A percentile compares a stretch with the other conserved stretches of the same genome.
Evolutionary conservation across 2,329 filamentous ascomycete species (phyloP).

Genomic region (Colletotrichum australisinense): DNA sequence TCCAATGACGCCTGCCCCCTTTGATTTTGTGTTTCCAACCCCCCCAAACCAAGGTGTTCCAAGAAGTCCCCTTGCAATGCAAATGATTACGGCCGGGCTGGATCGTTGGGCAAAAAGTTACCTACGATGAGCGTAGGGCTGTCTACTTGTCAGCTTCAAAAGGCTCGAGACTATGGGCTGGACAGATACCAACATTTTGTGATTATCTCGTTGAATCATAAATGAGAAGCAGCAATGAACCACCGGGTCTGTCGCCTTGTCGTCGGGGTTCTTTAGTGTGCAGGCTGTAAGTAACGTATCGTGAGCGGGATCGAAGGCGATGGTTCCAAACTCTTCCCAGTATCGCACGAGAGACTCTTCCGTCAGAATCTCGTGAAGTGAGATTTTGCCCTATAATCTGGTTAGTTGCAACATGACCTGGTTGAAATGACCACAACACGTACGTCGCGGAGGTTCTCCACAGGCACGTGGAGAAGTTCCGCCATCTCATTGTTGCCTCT

Average conservation of each 20-base stretch:
- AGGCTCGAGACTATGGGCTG: constrained; percentile 2
- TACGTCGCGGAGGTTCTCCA: constrained; percentile 91
- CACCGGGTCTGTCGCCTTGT: constrained; percentile 75
- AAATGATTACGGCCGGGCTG: constrained; percentile 49
- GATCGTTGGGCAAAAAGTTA: constrained; percentile 92
- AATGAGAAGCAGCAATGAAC: constrained; percentile 98
- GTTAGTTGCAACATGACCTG: constrained; percentile 31
- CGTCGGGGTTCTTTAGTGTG: constrained; percentile 84
- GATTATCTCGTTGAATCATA: constrained; percentile 92
- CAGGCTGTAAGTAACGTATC: constrained; percentile 97
- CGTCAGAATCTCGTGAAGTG: constrained; percentile 93
- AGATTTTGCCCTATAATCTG: constrained; percentile 81
- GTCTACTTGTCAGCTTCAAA: constrained; percentile 45
- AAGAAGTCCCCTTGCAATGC: constrained; percentile 44
- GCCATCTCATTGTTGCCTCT: constrained; percentile 99
- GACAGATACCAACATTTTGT: constrained; percentile 84
- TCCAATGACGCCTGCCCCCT: constrained; percentile 28
- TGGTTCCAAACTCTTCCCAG: constrained; percentile 99
- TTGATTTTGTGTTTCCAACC: constrained; percentile 6
- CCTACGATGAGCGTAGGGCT: constrained; percentile 96
- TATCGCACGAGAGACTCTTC: constrained; percentile 96
- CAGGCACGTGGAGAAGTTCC: constrained; percentile 91
- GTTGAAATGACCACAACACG: constrained; percentile 50
- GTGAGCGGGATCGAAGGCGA: constrained; percentile 93
- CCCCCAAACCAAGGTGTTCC: constrained; percentile 23